Percentiles rank a stretch among this genome's conserved stretches.
Conservation (phyloP, 1,139 yeast genomes). For the Lodderomyces pseudojiufengensis region DNA sequence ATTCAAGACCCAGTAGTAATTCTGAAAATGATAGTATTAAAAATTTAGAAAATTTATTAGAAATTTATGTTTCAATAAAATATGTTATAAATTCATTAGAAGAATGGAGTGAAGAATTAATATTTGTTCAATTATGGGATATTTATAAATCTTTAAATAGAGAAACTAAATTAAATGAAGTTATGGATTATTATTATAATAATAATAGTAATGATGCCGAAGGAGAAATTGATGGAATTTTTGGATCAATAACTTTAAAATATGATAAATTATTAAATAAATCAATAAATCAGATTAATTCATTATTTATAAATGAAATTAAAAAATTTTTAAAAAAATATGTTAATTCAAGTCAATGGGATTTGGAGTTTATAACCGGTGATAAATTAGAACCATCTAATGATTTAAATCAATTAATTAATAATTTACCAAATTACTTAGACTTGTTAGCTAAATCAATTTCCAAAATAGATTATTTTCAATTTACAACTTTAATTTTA, state of each 20-base stretch:
- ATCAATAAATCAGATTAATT: constrained; percentile 22
- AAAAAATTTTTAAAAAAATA: constrained; percentile 50
- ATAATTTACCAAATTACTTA: constrained; percentile 34
- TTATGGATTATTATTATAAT: background rate
- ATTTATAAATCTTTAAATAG: constrained; percentile 27
- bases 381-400: constrained; percentile 26
- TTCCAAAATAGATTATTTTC: constrained; percentile 26
- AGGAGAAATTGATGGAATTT: constrained; percentile 41
- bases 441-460: constrained; percentile 29
- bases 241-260: constrained; percentile 49
- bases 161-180: constrained; percentile 1
- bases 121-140: constrained; percentile 62
- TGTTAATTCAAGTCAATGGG: constrained; percentile 42
- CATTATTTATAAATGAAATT: constrained; percentile 50
- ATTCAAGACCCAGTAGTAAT: background rate
- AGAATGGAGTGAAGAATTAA: constrained; percentile 62
- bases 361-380: constrained; percentile 13
- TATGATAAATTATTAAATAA: constrained; percentile 40
- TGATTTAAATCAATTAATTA: constrained; percentile 34
- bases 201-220: constrained; percentile 17
- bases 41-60: constrained; percentile 53
- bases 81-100: constrained; percentile 51
- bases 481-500: constrained; percentile 38
- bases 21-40: constrained; percentile 19
- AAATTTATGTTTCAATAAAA: constrained; percentile 59